Percentiles rank a stretch among this genome's conserved stretches.
Conservation (phyloP, 1,284 basidiomycete genomes). For the Malassezia yamatoensis region DNA sequence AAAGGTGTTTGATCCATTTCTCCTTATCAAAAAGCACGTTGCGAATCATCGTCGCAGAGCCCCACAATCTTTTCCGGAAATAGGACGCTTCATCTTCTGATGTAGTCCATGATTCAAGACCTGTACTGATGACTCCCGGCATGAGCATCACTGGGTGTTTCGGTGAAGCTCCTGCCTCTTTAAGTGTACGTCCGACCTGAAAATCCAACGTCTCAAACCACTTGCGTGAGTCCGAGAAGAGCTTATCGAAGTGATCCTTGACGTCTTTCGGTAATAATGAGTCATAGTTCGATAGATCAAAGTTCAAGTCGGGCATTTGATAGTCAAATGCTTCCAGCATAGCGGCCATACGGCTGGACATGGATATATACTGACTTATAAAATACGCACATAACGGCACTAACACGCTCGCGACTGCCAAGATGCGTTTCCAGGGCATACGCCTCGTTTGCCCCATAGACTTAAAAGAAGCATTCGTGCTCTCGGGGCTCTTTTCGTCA, state of each 20-base stretch:
- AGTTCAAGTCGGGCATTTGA: conserved; percentile 24
- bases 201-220: conserved; percentile 45
- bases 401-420: background rate
- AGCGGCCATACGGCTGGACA: conserved; percentile 27
- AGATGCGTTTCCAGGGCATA: background rate
- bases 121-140: conserved; percentile 43
- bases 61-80: conserved; percentile 45
- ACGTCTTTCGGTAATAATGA: conserved; percentile 39
- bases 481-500: background rate
- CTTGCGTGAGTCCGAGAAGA: conserved; percentile 30
- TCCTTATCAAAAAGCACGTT: conserved; percentile 75
- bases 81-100: conserved; percentile 24
- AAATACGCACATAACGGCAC: background rate
- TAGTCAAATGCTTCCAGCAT: conserved; percentile 35
- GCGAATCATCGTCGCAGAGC: conserved; percentile 61
- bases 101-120: conserved; percentile 45
- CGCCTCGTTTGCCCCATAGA: background rate
- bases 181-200: conserved; percentile 29
- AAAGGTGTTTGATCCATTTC: conserved; percentile 77
- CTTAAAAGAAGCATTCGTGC: too few species aligned
- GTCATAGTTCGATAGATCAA: conserved; percentile 31
- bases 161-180: conserved; percentile 25
- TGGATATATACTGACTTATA: background rate
- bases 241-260: conserved; percentile 33
- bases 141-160: conserved; percentile 44